phyloP scores from a whole-genome alignment of 805 yeast genomes.

The Kazachstania taianensis region DNA sequence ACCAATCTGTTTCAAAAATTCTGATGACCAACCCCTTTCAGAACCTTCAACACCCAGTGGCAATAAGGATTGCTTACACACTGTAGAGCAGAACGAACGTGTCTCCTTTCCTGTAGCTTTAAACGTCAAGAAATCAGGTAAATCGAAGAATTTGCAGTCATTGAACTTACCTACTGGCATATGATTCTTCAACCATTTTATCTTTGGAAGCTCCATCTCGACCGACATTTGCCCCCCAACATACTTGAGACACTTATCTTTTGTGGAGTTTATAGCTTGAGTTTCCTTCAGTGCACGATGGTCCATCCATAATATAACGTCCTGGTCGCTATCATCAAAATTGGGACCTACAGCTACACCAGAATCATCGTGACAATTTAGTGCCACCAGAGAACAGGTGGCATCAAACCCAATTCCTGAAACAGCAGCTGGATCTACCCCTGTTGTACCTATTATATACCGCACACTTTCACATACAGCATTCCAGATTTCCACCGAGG shows the following conservation, averaged over 20 bases:
- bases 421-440: slow-evolving; percentile 55
- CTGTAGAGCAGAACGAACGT: slow-evolving; percentile 80
- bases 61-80: slow-evolving; percentile 91
- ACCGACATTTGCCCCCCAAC: slow-evolving; percentile 98
- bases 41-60: slow-evolving; percentile 89
- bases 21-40: slow-evolving; percentile 78
- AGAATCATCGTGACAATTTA: slow-evolving; percentile 50
- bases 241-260: slow-evolving; percentile 70
- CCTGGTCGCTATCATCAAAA: slow-evolving; percentile 59
- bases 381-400: slow-evolving; percentile 86
- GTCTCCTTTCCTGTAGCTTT: slow-evolving; percentile 83
- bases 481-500: slow-evolving; percentile 85
- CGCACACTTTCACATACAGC: slow-evolving; percentile 76
- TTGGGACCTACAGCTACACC: slow-evolving; percentile 93
- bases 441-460: slow-evolving; percentile 62
- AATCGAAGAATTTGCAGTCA: slow-evolving; percentile 73
- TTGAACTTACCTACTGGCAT: slow-evolving; percentile 52
- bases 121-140: slow-evolving; percentile 86
- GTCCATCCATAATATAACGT: slow-evolving; percentile 96
- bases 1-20: slow-evolving; percentile 58
- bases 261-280: slow-evolving; percentile 65
- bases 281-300: slow-evolving; percentile 87
- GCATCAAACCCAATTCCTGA: slow-evolving; percentile 95
- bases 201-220: slow-evolving; percentile 97
- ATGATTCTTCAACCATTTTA: slow-evolving; percentile 88